These are phyloP conservation scores for Phoenix dactylifera DNA, from an alignment of 176 grass and related monocot species.

Conservation along the genomic window DNA sequence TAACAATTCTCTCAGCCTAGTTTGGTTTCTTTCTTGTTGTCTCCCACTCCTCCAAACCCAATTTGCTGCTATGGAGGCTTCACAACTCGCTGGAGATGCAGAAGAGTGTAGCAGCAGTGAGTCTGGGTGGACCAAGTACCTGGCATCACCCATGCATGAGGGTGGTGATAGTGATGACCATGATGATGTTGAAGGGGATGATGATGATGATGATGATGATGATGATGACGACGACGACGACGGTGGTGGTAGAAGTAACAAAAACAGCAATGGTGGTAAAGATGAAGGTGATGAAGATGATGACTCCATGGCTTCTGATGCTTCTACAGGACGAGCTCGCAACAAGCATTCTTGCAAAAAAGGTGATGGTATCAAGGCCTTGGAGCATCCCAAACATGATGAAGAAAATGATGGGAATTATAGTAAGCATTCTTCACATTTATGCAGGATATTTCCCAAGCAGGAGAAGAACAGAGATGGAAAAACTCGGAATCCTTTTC, in stretches of 20 bases:
- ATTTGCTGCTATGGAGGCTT: neutral
- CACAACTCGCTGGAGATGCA: constrained; percentile 2
- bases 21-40: neutral
- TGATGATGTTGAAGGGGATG: neutral
- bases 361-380: constrained; percentile 28
- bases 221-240: constrained; percentile 22
- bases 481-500: constrained; percentile 16
- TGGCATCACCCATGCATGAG: neutral
- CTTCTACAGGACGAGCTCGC: constrained; percentile 58
- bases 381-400: constrained; percentile 2
- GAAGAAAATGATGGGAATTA: constrained; percentile 16
- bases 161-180: neutral
- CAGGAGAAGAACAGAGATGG: constrained; percentile 32
- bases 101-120: constrained; percentile 7
- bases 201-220: neutral
- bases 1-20: neutral
- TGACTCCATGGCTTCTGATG: constrained; percentile 86
- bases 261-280: constrained; percentile 2
- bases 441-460: constrained; percentile 30
- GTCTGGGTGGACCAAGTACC: constrained; percentile 13
- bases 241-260: constrained; percentile 16
- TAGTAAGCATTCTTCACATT: constrained; percentile 30
- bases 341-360: constrained; percentile 11
- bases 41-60: neutral
- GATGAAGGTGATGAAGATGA: constrained; percentile 38